These are phyloP conservation scores for Eucalyptus pumila DNA, from an alignment of 345 rosid genomes.

Conservation along the genomic window DNA sequence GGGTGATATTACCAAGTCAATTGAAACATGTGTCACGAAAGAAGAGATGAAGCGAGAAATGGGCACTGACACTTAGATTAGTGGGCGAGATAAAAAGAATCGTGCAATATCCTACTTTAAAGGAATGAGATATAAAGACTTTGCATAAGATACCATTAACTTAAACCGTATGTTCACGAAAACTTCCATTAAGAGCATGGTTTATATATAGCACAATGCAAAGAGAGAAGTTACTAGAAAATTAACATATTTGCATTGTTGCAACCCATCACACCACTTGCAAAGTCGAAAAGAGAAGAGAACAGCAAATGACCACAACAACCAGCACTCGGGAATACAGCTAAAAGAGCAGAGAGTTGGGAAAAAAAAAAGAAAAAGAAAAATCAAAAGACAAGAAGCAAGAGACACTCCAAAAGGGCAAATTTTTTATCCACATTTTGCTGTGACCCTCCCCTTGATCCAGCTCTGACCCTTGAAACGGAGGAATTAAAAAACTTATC, in stretches of 20 bases:
- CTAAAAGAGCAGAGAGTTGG: neutral
- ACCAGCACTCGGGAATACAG: neutral
- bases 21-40: neutral
- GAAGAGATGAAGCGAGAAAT: neutral
- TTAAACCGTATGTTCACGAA: neutral
- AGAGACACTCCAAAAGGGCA: neutral
- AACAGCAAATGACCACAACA: neutral
- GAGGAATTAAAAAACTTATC: neutral
- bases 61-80: neutral
- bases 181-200: neutral
- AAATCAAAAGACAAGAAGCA: neutral
- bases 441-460: neutral
- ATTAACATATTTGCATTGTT: neutral
- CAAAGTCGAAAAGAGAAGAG: neutral
- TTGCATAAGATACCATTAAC: neutral
- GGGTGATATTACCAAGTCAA: neutral
- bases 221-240: neutral
- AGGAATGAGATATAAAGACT: neutral
- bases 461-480: neutral
- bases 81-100: neutral
- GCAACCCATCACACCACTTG: neutral
- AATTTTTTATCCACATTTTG: neutral
- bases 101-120: neutral
- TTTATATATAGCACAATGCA: neutral
- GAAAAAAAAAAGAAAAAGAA: too few relatives aligned